Base-by-base conservation (phyloP, 345 rosid genomes). In the Euclidium syriacum region DNA sequence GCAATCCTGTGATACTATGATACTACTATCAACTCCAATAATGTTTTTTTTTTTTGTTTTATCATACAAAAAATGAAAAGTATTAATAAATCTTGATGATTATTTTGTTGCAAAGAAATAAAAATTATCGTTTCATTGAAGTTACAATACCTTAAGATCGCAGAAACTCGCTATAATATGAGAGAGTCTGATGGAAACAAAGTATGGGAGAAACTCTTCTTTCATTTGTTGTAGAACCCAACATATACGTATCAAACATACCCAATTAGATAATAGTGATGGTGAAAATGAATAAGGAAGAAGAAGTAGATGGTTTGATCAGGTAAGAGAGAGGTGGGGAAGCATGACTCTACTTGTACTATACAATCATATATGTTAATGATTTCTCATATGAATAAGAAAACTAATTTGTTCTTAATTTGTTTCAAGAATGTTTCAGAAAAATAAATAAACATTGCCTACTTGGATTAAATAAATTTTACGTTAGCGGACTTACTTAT, bases 271-370 rank as follows among this genome's bases (percentile, higher is more conserved):
- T 29, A 33, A 38, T 16, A 7, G 5, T 50, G 22, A 40, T 58
- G 65, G 35, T 58, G 58, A 68, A 51, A 38, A 51, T 24, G 24
- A 17, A 35, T 52, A 43, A 52, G 29, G 36, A 59, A 54, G 54
- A 65, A 59, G 48, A 52, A 42, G 54, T 26, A n/a, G n/a, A 60
- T 51, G 55, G 47, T 39, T 60, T 68, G 32, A 34, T 46, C 15
- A 23, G 48, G 39, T 0, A 44, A 44, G 48, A 49, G 46, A 66
- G 30, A 52, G 60, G 73, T 68, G 73, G 73, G 12, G 48, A 68
- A 68, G 54, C 73, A 68, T 52, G 32, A 68, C 25, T 24, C 60
- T 60, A 68, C 48, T 42, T 60, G 73, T 59, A n/a, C 19, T 52
- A 60, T 52, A 52, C 17, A 68, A 52, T 52, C 38, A 36, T 46